These are phyloP conservation scores for Stachybotrys echinatus DNA, from an alignment of 2,329 filamentous ascomycete species.

Conservation along the genomic window DNA sequence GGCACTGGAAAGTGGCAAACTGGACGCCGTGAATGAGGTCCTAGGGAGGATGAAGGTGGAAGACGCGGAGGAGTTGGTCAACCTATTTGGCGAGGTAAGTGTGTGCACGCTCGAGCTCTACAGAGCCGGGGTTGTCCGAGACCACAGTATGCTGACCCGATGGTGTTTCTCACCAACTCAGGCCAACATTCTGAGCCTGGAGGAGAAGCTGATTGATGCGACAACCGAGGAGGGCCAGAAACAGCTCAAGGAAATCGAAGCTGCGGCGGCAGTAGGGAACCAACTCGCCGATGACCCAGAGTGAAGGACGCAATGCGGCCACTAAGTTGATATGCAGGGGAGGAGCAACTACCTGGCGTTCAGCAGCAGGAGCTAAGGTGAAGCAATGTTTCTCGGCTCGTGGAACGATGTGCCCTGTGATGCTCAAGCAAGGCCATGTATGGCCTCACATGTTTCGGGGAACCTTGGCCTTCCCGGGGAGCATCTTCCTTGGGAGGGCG, in stretches of 20 bases:
- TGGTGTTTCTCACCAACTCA: constrained; percentile 18
- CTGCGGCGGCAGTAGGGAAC: constrained; percentile 27
- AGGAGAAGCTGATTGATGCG: constrained; percentile 91
- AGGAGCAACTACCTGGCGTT: too few relatives aligned
- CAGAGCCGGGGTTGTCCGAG: background rate
- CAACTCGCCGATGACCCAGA: constrained; percentile 31
- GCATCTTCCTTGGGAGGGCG: too few relatives aligned
- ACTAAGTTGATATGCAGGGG: background rate
- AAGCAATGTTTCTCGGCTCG: too few relatives aligned
- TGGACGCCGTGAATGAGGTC: constrained; percentile 58
- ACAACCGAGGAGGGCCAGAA: constrained; percentile 82
- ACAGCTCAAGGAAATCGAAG: constrained; percentile 70
- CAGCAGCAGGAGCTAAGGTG: too few relatives aligned
- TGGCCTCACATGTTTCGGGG: too few relatives aligned
- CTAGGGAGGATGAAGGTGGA: constrained; percentile 83
- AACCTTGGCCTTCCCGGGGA: too few relatives aligned
- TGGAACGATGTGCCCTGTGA: too few relatives aligned
- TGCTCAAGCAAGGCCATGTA: too few relatives aligned
- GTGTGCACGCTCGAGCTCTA: too few relatives aligned
- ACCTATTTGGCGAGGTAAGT: constrained; percentile 65
- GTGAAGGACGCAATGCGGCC: constrained; percentile 22
- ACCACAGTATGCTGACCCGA: background rate
- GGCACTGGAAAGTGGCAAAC: constrained; percentile 79
- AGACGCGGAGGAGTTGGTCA: constrained; percentile 81
- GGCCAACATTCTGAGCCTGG: constrained; percentile 83